Evolutionary conservation across 345 rosid genomes (phyloP).

Genomic region (Eutrema japonicum): DNA sequence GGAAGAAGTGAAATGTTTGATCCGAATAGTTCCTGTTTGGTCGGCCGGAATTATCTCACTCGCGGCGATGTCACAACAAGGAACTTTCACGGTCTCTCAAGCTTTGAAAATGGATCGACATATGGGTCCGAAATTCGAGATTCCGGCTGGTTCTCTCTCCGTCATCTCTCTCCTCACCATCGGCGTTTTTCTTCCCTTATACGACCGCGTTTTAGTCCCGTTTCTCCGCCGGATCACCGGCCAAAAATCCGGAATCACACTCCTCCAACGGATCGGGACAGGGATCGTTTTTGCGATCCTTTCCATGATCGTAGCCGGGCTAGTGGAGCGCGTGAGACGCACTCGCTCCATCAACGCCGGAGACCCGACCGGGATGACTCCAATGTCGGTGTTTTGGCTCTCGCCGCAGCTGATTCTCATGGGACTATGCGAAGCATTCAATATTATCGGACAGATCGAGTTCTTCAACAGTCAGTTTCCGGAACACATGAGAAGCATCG

Average conservation of each 20-base stretch:
- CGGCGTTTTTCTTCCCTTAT: slow-evolving; percentile 49
- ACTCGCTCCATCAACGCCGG: slow-evolving; percentile 49
- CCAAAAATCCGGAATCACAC: slow-evolving; percentile 73
- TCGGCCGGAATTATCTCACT: slow-evolving; percentile 63
- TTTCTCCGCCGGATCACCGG: slow-evolving; percentile 60
- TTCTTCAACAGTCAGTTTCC: slow-evolving; percentile 88
- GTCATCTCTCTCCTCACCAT: slow-evolving; percentile 80
- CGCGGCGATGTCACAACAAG: slow-evolving; percentile 73
- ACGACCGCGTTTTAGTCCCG: slow-evolving; percentile 72
- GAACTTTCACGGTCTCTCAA: slow-evolving; percentile 82
- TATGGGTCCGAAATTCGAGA: slow-evolving; percentile 60
- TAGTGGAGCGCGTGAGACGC: slow-evolving; percentile 60
- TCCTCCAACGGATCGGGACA: slow-evolving; percentile 82
- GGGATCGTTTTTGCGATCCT: slow-evolving; percentile 68
- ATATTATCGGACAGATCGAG: slow-evolving; percentile 76
- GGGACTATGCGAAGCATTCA: slow-evolving; percentile 86
- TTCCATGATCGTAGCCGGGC: slow-evolving; percentile 78
- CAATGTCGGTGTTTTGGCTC: slow-evolving; percentile 83
- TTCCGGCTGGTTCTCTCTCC: slow-evolving; percentile 82
- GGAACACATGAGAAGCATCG: slow-evolving; percentile 86
- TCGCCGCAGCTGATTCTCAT: slow-evolving; percentile 74
- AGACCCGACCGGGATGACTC: slow-evolving; percentile 51
- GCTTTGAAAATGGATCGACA: slow-evolving; percentile 79
- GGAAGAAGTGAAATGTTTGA: slow-evolving; percentile 70
- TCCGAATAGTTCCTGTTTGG: slow-evolving; percentile 62